These are phyloP conservation scores for Delonix regia DNA, from an alignment of 306 rosid species.

Conservation along the genomic window DNA sequence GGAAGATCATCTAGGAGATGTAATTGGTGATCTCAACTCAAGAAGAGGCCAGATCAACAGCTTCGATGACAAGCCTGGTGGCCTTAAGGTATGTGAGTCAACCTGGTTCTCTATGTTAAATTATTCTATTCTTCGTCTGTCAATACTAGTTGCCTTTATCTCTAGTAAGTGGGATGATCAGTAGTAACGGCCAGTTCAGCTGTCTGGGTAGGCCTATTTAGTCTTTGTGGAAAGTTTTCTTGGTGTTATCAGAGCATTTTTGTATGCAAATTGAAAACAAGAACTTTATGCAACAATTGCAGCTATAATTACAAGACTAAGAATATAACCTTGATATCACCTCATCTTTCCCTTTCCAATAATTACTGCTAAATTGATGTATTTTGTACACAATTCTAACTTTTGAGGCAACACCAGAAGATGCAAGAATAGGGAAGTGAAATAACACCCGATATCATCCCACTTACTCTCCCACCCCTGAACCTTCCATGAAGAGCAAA, in stretches of 20 bases:
- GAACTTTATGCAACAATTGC: neutral
- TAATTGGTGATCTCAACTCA: slow-evolving; percentile 96
- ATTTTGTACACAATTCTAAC: neutral
- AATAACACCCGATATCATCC: neutral
- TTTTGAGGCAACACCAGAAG: slow-evolving; percentile 21
- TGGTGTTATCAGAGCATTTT: neutral
- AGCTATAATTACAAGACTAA: neutral
- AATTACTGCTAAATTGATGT: neutral
- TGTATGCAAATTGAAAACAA: neutral
- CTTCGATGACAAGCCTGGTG: slow-evolving; percentile 94
- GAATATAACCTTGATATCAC: neutral
- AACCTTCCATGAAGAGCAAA: neutral
- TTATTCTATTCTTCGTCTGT: slow-evolving; percentile 1
- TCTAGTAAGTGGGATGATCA: neutral
- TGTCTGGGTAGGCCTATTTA: neutral
- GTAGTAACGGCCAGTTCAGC: neutral
- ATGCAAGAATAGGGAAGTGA: slow-evolving; percentile 9
- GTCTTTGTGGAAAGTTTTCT: neutral
- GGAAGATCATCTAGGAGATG: slow-evolving; percentile 96
- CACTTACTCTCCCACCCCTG: neutral
- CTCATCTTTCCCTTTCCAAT: neutral
- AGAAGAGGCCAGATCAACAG: slow-evolving; percentile 98
- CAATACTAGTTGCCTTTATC: neutral
- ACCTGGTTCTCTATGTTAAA: slow-evolving; percentile 20
- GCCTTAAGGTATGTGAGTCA: slow-evolving; percentile 75